Conservation (phyloP, 2,329 filamentous ascomycete genomes). For the Didymellaceae sp. region DNA sequence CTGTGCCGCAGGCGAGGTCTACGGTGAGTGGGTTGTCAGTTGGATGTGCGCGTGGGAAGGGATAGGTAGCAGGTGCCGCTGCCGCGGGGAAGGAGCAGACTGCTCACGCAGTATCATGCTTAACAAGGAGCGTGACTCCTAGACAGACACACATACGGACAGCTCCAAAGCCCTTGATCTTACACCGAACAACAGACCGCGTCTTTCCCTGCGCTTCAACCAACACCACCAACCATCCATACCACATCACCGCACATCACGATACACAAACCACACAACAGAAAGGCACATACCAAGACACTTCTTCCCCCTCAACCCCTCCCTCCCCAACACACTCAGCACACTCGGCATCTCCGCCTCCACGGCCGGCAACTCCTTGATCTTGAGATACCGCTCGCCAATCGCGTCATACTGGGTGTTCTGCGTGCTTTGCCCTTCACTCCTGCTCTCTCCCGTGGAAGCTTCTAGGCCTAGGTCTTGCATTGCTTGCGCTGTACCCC, state of each 20-base stretch:
- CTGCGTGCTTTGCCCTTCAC: constrained; percentile 19
- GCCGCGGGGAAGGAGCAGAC: too few relatives aligned
- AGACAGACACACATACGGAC: too few relatives aligned
- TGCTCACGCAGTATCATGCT: too few relatives aligned
- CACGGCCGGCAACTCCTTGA: constrained; percentile 30
- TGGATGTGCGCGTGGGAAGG: neutral
- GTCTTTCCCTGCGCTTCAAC: neutral
- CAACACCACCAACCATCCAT: neutral
- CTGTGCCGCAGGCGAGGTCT: constrained; percentile 43
- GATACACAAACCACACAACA: neutral
- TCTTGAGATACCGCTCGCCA: constrained; percentile 33
- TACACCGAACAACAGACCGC: too few relatives aligned
- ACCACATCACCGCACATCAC: neutral
- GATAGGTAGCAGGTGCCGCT: too few relatives aligned
- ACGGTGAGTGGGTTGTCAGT: neutral
- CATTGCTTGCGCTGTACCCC: too few relatives aligned
- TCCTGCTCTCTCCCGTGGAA: too few relatives aligned
- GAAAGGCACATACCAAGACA: constrained; percentile 34
- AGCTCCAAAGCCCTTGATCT: too few relatives aligned
- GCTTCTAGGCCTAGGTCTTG: too few relatives aligned
- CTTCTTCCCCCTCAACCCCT: constrained; percentile 26
- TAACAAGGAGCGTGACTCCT: too few relatives aligned
- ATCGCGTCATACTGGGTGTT: constrained; percentile 42
- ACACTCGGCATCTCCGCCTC: constrained; percentile 33
- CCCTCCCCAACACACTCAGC: constrained; percentile 29